Evolutionary conservation across 2,329 filamentous ascomycete species (phyloP).

Genomic region (Talaromyces amestolkiae): DNA sequence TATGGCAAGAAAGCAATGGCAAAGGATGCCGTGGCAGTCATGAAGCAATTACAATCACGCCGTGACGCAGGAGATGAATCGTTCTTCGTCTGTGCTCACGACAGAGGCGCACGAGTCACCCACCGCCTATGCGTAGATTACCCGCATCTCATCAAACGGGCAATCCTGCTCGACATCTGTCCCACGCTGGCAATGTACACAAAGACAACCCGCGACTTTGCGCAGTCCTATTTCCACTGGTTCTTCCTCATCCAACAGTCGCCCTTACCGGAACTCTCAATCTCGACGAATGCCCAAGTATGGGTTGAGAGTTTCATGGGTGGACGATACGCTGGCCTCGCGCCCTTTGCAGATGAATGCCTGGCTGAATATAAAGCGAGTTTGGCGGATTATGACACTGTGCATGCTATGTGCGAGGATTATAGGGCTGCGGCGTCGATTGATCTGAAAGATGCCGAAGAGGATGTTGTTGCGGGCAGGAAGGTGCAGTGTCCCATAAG

Average conservation of each 20-base stretch:
- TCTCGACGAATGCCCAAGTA: conserved; percentile 37
- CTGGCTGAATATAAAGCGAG: conserved; percentile 45
- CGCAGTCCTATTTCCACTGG: conserved; percentile 58
- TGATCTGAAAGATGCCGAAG: conserved; percentile 52
- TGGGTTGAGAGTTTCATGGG: conserved; percentile 48
- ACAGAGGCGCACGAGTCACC: conserved; percentile 56
- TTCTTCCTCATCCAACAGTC: conserved; percentile 56
- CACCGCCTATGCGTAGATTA: conserved; percentile 55
- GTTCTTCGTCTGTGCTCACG: conserved; percentile 56
- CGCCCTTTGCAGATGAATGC: conserved; percentile 35
- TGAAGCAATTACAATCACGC: conserved; percentile 31
- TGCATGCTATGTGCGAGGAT: conserved; percentile 56
- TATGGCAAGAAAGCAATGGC: conserved; percentile 55
- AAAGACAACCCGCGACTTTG: conserved; percentile 44
- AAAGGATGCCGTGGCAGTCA: conserved; percentile 46
- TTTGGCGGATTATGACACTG: conserved; percentile 41
- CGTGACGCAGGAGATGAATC: conserved; percentile 34
- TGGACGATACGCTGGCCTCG: conserved; percentile 29
- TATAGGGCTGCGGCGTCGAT: conserved; percentile 54
- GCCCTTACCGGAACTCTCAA: conserved; percentile 53
- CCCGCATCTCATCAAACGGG: conserved; percentile 40
- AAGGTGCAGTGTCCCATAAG: conserved; percentile 49
- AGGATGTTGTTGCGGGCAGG: conserved; percentile 45
- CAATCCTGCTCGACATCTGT: conserved; percentile 54
- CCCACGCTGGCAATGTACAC: conserved; percentile 57